Conservation (phyloP, 2,329 filamentous ascomycete species). For the Clonostachys byssicola region DNA sequence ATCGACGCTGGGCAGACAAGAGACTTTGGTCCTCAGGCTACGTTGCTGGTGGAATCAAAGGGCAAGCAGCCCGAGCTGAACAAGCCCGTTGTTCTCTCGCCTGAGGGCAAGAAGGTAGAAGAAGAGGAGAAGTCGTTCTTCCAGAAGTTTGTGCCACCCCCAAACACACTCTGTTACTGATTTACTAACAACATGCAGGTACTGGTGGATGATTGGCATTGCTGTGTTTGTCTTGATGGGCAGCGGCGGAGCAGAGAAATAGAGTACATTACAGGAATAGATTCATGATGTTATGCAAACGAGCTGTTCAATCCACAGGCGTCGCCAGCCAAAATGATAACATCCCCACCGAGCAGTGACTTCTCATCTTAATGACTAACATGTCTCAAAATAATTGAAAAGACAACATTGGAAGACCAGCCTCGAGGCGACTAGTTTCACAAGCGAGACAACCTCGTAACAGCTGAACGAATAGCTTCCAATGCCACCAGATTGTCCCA, state of each 20-base stretch:
- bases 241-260: constrained; percentile 49
- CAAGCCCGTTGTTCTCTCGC: constrained; percentile 56
- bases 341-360: too few species aligned
- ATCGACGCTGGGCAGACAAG: constrained; percentile 62
- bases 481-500: too few species aligned
- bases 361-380: too few species aligned
- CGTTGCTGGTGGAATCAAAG: constrained; percentile 38
- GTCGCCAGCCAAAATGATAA: too few species aligned
- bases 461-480: too few species aligned
- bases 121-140: constrained; percentile 60
- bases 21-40: constrained; percentile 59
- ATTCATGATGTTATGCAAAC: too few species aligned
- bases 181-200: constrained; percentile 40
- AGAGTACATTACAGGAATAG: constrained; percentile 16
- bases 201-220: constrained; percentile 62
- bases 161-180: background rate
- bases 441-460: too few species aligned
- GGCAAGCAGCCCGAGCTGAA: constrained; percentile 58
- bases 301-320: too few species aligned
- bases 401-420: too few species aligned
- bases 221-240: constrained; percentile 48
- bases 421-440: too few species aligned
- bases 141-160: constrained; percentile 51
- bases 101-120: constrained; percentile 54
- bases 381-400: too few species aligned